Evolutionary conservation across 2,329 filamentous ascomycete species (phyloP).

Genomic region (Tothia fuscella): DNA sequence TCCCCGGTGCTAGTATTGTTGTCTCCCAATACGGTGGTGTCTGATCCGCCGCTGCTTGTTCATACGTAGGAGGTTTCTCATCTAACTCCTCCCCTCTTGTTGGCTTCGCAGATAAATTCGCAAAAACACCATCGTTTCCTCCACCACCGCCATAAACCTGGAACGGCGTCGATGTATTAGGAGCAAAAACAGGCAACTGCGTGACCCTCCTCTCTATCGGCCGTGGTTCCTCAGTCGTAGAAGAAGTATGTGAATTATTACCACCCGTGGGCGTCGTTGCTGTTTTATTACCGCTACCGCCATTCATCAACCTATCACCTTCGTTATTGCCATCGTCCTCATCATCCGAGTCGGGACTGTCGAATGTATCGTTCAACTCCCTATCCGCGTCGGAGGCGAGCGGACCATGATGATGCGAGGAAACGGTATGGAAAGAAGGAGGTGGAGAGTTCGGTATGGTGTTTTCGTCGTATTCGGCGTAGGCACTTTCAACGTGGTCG

Average conservation of each 20-base stretch:
- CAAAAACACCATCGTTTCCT: constrained; percentile 91
- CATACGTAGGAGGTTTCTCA: constrained; percentile 90
- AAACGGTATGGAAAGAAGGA: constrained; percentile 80
- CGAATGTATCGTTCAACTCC: constrained; percentile 87
- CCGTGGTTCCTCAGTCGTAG: no score
- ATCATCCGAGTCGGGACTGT: constrained; percentile 47
- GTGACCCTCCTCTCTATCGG: constrained; percentile 38
- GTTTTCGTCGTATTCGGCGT: constrained; percentile 16
- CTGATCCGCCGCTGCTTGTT: constrained; percentile 92
- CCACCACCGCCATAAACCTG: constrained; percentile 57
- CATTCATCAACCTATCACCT: constrained; percentile 70
- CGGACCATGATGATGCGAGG: constrained; percentile 47
- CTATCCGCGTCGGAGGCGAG: constrained; percentile 52
- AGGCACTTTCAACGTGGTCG: constrained; percentile 18
- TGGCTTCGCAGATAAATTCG: constrained; percentile 79
- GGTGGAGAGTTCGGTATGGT: constrained; percentile 37
- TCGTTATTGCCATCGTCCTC: constrained; percentile 62
- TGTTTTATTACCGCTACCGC: no score
- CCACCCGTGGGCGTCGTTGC: constrained; percentile 10
- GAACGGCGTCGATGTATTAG: no score
- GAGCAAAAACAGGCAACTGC: constrained; percentile 40
- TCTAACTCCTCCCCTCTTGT: constrained; percentile 72
- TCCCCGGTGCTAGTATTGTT: constrained; percentile 85
- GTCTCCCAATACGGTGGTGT: constrained; percentile 99
- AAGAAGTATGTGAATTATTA: not conserved